Conservation (phyloP, 257 asterid genomes). For the Apocynum venetum region DNA sequence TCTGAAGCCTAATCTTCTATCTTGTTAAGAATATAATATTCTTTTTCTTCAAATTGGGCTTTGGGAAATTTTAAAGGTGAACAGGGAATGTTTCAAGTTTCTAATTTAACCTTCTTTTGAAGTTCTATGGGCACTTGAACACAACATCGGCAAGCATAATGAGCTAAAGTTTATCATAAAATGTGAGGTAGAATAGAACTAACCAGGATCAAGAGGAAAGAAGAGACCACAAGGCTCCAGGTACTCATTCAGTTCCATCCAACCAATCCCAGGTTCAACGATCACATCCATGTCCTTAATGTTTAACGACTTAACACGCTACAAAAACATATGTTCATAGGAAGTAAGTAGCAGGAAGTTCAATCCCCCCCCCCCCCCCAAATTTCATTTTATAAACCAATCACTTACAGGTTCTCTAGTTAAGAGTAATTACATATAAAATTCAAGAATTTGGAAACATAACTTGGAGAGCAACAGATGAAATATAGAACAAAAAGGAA, state of each 20-base stretch:
- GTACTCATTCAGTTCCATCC: slow-evolving; percentile 96
- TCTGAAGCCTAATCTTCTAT: neutral
- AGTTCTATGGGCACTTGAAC: neutral
- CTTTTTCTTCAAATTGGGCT: neutral
- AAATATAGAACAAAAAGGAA: neutral
- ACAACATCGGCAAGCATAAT: neutral
- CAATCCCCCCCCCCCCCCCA: slow-evolving; percentile 9
- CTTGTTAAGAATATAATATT: neutral
- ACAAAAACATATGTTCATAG: slow-evolving; percentile 25
- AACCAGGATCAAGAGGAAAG: slow-evolving; percentile 98
- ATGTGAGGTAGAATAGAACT: slow-evolving; percentile 20
- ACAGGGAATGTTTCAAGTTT: neutral
- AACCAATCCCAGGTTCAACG: slow-evolving; percentile 98
- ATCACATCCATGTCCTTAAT: slow-evolving; percentile 95
- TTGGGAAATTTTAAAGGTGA: neutral
- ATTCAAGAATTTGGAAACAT: neutral
- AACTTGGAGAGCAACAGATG: neutral
- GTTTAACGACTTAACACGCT: slow-evolving; percentile 71
- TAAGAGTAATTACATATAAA: neutral
- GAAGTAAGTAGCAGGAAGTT: slow-evolving; percentile 24
- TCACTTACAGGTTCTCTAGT: neutral
- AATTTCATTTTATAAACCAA: slow-evolving; percentile 7
- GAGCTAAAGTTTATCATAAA: slow-evolving; percentile 11
- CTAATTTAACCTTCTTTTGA: neutral
- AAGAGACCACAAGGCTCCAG: slow-evolving; percentile 92